These are phyloP conservation scores for Cinchona pubescens DNA, from an alignment of 257 asterid species.

Conservation along the genomic window DNA sequence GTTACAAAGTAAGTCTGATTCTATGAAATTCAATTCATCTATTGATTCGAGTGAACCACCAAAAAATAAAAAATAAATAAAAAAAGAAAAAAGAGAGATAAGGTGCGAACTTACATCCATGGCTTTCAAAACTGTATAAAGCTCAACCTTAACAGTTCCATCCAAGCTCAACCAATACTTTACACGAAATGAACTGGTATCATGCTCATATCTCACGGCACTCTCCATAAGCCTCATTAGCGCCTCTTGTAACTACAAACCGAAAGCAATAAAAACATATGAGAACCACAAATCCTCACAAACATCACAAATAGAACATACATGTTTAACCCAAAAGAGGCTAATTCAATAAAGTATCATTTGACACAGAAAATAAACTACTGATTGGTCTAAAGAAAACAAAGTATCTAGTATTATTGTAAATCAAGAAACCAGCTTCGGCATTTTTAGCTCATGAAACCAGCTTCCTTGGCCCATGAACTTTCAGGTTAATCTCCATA, in stretches of 20 bases:
- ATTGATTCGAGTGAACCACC: background rate
- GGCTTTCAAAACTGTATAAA: conserved; percentile 66
- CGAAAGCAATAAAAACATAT: conserved; percentile 58
- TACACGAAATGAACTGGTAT: conserved; percentile 44
- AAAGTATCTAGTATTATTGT: no score
- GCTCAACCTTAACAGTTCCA: conserved; percentile 59
- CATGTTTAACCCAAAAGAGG: background rate
- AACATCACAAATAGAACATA: conserved; percentile 24
- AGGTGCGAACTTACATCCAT: conserved; percentile 66
- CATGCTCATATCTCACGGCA: conserved; percentile 69
- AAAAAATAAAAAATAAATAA: background rate
- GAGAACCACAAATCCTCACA: conserved; percentile 45
- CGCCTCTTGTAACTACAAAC: conserved; percentile 77
- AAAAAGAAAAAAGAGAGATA: background rate
- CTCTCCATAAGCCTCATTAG: conserved; percentile 65
- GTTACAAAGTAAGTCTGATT: background rate
- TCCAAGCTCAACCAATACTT: conserved; percentile 41
- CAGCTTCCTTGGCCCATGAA: background rate
- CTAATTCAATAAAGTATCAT: background rate
- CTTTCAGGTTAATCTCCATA: background rate
- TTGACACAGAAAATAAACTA: background rate
- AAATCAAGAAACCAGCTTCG: no score
- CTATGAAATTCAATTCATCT: background rate
- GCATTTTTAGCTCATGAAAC: no score
- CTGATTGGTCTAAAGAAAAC: no score